Conservation (phyloP, 805 yeast species). For the Hanseniaspora nectarophila region DNA sequence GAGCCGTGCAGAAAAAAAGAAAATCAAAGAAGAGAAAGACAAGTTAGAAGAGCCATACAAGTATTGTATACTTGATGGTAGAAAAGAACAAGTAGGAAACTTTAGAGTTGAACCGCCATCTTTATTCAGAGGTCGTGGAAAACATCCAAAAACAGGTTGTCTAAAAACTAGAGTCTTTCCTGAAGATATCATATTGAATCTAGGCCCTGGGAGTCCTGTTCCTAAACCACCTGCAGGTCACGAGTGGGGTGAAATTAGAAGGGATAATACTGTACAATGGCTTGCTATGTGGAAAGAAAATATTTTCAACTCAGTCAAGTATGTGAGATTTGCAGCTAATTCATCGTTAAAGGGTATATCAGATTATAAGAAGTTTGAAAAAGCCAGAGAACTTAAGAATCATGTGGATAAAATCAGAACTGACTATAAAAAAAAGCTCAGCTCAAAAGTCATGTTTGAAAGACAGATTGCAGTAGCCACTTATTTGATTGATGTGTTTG, state of each 20-base stretch:
- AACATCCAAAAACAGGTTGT: conserved; percentile 92
- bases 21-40: conserved; percentile 59
- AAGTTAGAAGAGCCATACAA: conserved; percentile 68
- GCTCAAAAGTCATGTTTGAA: conserved; percentile 65
- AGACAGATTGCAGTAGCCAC: conserved; percentile 92
- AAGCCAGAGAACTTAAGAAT: conserved; percentile 70
- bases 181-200: conserved; percentile 76
- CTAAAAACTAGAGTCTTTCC: conserved; percentile 77
- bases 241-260: conserved; percentile 76
- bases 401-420: conserved; percentile 61
- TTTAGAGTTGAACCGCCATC: conserved; percentile 96
- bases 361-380: conserved; percentile 84
- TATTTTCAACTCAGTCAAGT: conserved; percentile 68
- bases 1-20: conserved; percentile 64
- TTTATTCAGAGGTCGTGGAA: conserved; percentile 89
- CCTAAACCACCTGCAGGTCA: conserved; percentile 85
- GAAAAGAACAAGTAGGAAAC: conserved; percentile 86
- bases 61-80: conserved; percentile 69
- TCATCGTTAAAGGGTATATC: conserved; percentile 85
- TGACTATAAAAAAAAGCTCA: conserved; percentile 61
- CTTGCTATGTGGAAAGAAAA: conserved; percentile 96
- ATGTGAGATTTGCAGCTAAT: conserved; percentile 81
- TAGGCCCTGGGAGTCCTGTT: conserved; percentile 56
- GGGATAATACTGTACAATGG: conserved; percentile 89
- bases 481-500: conserved; percentile 81